These are phyloP conservation scores for Millerozyma acaciae DNA, from an alignment of 805 yeast species.

Conservation along the genomic window DNA sequence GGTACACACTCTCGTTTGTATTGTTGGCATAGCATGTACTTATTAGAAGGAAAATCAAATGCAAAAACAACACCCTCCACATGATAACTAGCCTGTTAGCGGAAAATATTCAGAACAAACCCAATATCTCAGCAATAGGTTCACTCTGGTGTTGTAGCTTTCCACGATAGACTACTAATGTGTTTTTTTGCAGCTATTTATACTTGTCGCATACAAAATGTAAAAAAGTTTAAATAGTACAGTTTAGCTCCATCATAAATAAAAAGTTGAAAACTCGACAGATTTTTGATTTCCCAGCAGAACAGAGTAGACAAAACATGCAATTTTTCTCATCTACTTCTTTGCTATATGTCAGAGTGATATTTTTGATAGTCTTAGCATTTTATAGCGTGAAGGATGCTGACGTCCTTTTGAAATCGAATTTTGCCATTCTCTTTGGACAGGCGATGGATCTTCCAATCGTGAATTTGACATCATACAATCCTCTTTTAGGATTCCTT, in stretches of 20 bases:
- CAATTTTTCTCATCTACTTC: constrained; percentile 49
- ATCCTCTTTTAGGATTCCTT: constrained; percentile 48
- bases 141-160: too few relatives aligned
- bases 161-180: too few relatives aligned
- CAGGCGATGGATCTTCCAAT: constrained; percentile 53
- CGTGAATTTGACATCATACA: constrained; percentile 26
- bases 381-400: constrained; percentile 49
- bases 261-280: too few relatives aligned
- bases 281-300: too few relatives aligned
- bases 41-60: too few relatives aligned
- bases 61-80: too few relatives aligned
- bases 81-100: too few relatives aligned
- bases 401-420: constrained; percentile 37
- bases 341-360: constrained; percentile 44
- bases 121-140: too few relatives aligned
- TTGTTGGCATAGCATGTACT: too few relatives aligned
- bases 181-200: constrained; percentile 1
- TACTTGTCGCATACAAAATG: too few relatives aligned
- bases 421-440: constrained; percentile 50
- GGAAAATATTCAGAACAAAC: too few relatives aligned
- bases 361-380: constrained; percentile 41
- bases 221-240: constrained; percentile 1
- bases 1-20: too few relatives aligned
- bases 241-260: constrained; percentile 1
- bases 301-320: constrained; percentile 27